Evolutionary conservation across 495 filamentous ascomycete genomes (phyloP).

Genomic region (Penicillium bialowiezense): DNA sequence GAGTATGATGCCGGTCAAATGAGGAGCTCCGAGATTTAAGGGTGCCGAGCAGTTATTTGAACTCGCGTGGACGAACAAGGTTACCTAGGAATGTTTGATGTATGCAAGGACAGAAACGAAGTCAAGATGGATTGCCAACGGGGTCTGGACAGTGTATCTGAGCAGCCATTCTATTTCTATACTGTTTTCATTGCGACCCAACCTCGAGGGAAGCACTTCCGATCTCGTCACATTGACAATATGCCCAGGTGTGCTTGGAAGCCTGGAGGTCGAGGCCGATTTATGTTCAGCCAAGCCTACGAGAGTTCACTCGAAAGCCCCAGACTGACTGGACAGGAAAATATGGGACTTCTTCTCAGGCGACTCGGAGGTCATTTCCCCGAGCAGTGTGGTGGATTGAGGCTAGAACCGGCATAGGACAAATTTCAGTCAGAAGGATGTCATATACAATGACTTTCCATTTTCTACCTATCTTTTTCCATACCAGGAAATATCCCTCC

Average conservation of each 20-base stretch:
- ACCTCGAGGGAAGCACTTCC: not conserved
- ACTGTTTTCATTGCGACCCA: not conserved
- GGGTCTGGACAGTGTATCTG: not conserved
- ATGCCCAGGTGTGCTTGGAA: not conserved
- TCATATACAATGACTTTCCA: constrained; percentile 19
- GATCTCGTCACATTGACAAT: constrained; percentile 8
- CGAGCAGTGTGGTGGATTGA: not conserved
- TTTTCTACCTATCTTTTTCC: constrained; percentile 4
- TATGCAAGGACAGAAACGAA: too few relatives aligned
- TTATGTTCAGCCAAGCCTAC: too few relatives aligned
- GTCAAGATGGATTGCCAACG: too few relatives aligned
- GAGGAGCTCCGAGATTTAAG: too few relatives aligned
- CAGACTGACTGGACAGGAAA: constrained; percentile 6
- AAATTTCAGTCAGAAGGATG: constrained; percentile 5
- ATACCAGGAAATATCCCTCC: not conserved
- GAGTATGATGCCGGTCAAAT: not conserved
- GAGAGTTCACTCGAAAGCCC: too few relatives aligned
- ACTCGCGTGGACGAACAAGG: too few relatives aligned
- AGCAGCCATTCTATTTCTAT: not conserved
- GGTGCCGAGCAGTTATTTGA: too few relatives aligned
- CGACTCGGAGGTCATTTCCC: constrained; percentile 12
- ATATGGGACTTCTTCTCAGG: not conserved
- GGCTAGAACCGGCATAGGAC: not conserved
- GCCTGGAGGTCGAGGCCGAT: not conserved
- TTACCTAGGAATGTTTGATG: too few relatives aligned